Evolutionary conservation across 441 rosid genomes (phyloP).

Genomic region (Populus trichocarpa): DNA sequence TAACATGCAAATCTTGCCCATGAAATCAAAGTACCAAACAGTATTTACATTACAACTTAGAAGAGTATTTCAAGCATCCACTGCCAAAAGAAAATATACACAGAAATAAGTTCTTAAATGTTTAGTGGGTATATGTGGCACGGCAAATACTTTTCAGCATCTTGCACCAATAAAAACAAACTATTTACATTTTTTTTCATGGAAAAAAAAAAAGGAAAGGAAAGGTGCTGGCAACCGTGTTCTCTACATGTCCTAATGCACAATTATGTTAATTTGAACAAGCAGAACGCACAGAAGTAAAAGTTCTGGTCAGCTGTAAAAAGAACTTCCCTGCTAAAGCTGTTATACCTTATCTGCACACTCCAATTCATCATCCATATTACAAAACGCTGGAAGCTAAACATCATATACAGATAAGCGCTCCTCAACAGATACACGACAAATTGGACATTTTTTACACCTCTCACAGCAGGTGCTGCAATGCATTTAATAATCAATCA

Average conservation of each 20-base stretch:
- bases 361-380: conserved; percentile 4
- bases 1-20: neutral
- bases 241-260: conserved; percentile 5
- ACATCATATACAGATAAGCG: conserved; percentile 87
- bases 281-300: neutral
- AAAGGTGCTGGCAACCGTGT: neutral
- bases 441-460: conserved; percentile 90
- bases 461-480: conserved; percentile 85
- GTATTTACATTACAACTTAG: neutral
- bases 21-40: neutral
- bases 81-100: neutral
- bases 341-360: conserved; percentile 13
- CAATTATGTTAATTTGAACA: conserved; percentile 17
- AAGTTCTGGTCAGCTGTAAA: conserved; percentile 15
- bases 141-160: neutral
- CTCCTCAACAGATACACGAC: conserved; percentile 73
- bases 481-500: conserved; percentile 18
- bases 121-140: neutral
- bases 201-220: neutral
- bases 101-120: neutral
- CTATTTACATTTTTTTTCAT: conserved; percentile 20
- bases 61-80: neutral
- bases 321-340: conserved; percentile 21
- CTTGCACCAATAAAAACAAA: neutral
- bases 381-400: conserved; percentile 38